Conservation (phyloP, 768 basidiomycete species). For the Brasilioporus rufonigricans region DNA sequence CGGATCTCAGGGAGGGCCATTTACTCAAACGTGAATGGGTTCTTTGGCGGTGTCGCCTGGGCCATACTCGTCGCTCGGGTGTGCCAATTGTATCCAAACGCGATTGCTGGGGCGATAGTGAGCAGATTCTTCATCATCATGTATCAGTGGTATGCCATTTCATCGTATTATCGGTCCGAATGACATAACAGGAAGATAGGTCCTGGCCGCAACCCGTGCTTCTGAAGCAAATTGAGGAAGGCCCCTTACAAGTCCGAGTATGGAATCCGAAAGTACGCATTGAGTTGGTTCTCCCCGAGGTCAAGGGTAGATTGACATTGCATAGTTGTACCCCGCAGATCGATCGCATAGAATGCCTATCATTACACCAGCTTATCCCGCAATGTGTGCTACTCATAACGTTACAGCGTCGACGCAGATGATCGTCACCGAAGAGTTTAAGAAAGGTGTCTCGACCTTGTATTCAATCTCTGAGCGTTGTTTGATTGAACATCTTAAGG, state of each 20-base stretch:
- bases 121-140: slow-evolving; percentile 98
- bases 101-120: slow-evolving; percentile 91
- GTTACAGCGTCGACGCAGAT: slow-evolving; percentile 93
- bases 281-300: no score
- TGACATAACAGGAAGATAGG: slow-evolving; percentile 46
- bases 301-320: background rate
- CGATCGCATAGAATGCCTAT: slow-evolving; percentile 98
- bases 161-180: background rate
- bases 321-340: slow-evolving; percentile 84
- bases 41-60: slow-evolving; percentile 98
- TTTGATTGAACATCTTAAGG: slow-evolving; percentile 46
- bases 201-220: slow-evolving; percentile 98
- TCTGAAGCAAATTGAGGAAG: slow-evolving; percentile 94
- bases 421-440: slow-evolving; percentile 95
- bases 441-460: slow-evolving; percentile 58
- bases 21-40: slow-evolving; percentile 97
- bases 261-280: slow-evolving; percentile 91
- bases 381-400: slow-evolving; percentile 99
- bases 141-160: slow-evolving; percentile 84
- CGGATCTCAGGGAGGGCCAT: slow-evolving; percentile 76
- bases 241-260: slow-evolving; percentile 87
- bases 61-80: slow-evolving; percentile 98
- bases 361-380: slow-evolving; percentile 97
- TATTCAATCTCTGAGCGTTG: background rate
- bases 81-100: slow-evolving; percentile 97